These are phyloP conservation scores for Myriangium duriaei DNA, from an alignment of 2,329 filamentous ascomycete species.

Conservation along the genomic window DNA sequence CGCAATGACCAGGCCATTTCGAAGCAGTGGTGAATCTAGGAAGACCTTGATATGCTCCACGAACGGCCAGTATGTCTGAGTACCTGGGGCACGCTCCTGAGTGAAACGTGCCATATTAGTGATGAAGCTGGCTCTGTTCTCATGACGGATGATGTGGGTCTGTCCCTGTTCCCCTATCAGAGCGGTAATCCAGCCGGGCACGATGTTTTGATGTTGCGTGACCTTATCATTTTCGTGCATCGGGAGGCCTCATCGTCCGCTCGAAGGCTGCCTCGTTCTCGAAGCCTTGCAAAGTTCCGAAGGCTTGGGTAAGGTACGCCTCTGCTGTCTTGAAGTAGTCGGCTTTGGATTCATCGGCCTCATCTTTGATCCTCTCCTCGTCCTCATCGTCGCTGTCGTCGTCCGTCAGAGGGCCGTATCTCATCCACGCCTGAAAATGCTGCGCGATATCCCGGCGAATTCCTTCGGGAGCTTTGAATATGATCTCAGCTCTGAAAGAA, in stretches of 20 bases:
- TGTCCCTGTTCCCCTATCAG: neutral
- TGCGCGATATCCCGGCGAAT: neutral
- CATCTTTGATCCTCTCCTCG: no score
- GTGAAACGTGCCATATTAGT: neutral
- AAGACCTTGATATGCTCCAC: neutral
- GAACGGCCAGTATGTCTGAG: neutral
- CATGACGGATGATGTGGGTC: no score
- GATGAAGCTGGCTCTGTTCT: neutral
- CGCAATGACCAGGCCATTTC: conserved; percentile 1
- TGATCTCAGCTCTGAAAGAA: neutral
- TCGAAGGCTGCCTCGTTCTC: neutral
- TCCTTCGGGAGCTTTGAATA: neutral
- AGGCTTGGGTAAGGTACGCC: neutral
- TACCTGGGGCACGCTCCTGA: neutral
- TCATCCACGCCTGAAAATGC: neutral
- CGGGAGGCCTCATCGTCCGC: neutral
- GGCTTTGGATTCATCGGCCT: no score
- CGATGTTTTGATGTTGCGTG: no score
- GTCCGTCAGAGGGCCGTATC: neutral
- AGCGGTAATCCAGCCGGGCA: neutral
- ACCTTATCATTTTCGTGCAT: neutral
- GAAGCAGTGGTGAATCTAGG: conserved; percentile 3
- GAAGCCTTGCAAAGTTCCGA: neutral
- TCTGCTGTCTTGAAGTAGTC: neutral
- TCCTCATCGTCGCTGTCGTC: neutral